Evolutionary conservation across 352 stramenopile genomes (phyloP).

Genomic region (Globisporangium iwayamae): DNA sequence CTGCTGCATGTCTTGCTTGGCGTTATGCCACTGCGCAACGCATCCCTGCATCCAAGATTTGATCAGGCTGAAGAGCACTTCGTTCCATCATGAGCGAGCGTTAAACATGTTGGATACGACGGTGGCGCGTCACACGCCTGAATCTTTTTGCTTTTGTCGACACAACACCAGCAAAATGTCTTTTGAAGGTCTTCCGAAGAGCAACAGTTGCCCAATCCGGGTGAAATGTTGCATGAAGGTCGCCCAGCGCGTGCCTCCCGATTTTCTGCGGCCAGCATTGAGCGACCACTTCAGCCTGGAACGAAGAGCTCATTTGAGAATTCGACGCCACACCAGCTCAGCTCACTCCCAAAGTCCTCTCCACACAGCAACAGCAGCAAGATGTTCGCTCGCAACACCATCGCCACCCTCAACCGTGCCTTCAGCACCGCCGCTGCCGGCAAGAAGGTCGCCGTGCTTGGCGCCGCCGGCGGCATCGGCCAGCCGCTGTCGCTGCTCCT

Average conservation of each 20-base stretch:
- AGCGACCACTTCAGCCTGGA: neutral
- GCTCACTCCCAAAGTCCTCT: too few species aligned
- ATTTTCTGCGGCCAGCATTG: constrained; percentile 16
- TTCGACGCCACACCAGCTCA: constrained; percentile 10
- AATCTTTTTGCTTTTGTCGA: constrained; percentile 12
- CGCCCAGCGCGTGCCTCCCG: neutral
- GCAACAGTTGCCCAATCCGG: neutral
- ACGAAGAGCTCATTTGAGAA: constrained; percentile 16
- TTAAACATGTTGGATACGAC: neutral
- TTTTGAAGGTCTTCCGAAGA: neutral
- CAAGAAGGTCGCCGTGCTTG: constrained; percentile 85
- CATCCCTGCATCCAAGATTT: neutral
- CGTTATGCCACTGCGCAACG: too few species aligned
- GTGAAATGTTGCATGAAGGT: constrained; percentile 7
- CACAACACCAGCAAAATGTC: constrained; percentile 8
- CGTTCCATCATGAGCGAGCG: neutral
- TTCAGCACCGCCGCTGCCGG: constrained; percentile 58
- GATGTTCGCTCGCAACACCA: constrained; percentile 20
- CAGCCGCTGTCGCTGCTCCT: constrained; percentile 98
- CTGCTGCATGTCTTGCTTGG: neutral
- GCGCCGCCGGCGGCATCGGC: constrained; percentile 97
- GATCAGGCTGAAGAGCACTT: constrained; percentile 2
- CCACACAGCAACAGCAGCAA: neutral
- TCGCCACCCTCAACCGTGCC: constrained; percentile 28
- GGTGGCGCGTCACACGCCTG: constrained; percentile 1